Percentiles rank a stretch among this genome's conserved stretches.
These are phyloP conservation scores for Cadophora gregata DNA, from an alignment of 2,329 filamentous ascomycete genomes.

Conservation along the genomic window DNA sequence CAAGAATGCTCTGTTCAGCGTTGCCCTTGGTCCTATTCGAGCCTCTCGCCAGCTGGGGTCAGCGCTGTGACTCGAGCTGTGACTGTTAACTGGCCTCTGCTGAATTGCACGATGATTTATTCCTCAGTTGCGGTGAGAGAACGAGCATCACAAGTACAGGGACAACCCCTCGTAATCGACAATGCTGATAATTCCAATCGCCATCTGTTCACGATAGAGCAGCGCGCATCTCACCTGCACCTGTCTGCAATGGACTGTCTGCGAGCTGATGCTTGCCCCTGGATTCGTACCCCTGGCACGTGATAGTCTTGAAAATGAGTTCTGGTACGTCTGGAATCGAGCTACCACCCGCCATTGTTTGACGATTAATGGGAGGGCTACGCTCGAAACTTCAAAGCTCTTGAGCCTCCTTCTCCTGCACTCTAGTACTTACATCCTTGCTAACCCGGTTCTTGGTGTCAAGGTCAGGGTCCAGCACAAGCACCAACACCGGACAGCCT, in stretches of 20 bases:
- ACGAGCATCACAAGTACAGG: constrained; percentile 8
- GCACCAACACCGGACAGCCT: constrained; percentile 33
- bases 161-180: background rate
- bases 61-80: constrained; percentile 20
- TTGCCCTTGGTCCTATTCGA: constrained; percentile 23
- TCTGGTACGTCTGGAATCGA: constrained; percentile 17
- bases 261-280: constrained; percentile 8
- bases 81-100: constrained; percentile 32
- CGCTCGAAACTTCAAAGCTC: constrained; percentile 16
- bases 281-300: constrained; percentile 25
- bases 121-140: constrained; percentile 25
- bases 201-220: constrained; percentile 5
- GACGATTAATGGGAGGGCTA: constrained; percentile 12
- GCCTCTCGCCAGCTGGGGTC: constrained; percentile 23
- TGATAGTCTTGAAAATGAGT: constrained; percentile 22
- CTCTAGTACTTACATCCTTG: constrained; percentile 30
- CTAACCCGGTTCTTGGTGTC: constrained; percentile 35
- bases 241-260: constrained; percentile 17
- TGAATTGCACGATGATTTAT: constrained; percentile 25
- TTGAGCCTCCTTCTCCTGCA: constrained; percentile 5
- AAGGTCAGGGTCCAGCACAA: constrained; percentile 17
- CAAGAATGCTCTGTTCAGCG: constrained; percentile 16
- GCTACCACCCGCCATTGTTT: constrained; percentile 17
- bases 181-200: constrained; percentile 11
- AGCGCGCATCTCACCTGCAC: constrained; percentile 6